Percentiles rank a stretch among this genome's conserved stretches.
Conservation (phyloP, 139 green algal species). For the Picochlorum sp. region DNA sequence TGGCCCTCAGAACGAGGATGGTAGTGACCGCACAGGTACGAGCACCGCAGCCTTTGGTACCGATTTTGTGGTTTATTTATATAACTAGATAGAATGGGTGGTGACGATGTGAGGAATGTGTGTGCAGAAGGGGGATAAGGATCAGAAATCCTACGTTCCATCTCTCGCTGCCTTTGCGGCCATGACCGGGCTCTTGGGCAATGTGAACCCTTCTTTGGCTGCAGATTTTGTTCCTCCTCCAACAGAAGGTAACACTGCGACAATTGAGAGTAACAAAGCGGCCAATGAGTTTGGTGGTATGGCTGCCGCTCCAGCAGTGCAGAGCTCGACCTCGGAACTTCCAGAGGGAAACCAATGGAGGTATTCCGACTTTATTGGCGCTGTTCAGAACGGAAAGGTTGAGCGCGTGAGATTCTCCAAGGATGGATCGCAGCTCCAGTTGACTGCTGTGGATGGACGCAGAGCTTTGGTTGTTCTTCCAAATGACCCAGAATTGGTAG, state of each 20-base stretch:
- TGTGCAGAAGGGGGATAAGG: neutral
- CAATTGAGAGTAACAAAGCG: conserved; percentile 18
- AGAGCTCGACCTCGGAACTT: conserved; percentile 48
- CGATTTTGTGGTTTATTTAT: neutral
- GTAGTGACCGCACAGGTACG: neutral
- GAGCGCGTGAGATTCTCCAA: conserved; percentile 98
- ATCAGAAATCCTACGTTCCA: conserved; percentile 1
- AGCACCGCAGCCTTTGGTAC: neutral
- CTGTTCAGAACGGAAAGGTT: conserved; percentile 83
- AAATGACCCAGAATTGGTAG: conserved; percentile 86
- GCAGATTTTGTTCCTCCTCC: conserved; percentile 43
- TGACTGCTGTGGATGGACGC: conserved; percentile 63
- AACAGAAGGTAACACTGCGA: conserved; percentile 19
- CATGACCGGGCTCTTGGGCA: neutral
- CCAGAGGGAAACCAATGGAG: conserved; percentile 96
- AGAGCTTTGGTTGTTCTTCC: conserved; percentile 69
- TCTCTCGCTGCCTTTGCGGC: conserved; percentile 1
- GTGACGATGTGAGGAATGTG: no score
- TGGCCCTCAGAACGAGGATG: neutral
- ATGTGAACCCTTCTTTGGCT: conserved; percentile 21
- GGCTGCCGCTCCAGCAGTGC: conserved; percentile 26
- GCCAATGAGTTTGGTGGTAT: conserved; percentile 24
- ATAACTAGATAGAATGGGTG: no score
- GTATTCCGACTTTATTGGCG: conserved; percentile 94
- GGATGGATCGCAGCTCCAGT: conserved; percentile 79